These are phyloP conservation scores for Hydnum rufescens DNA, from an alignment of 768 basidiomycete genomes.

Conservation along the genomic window DNA sequence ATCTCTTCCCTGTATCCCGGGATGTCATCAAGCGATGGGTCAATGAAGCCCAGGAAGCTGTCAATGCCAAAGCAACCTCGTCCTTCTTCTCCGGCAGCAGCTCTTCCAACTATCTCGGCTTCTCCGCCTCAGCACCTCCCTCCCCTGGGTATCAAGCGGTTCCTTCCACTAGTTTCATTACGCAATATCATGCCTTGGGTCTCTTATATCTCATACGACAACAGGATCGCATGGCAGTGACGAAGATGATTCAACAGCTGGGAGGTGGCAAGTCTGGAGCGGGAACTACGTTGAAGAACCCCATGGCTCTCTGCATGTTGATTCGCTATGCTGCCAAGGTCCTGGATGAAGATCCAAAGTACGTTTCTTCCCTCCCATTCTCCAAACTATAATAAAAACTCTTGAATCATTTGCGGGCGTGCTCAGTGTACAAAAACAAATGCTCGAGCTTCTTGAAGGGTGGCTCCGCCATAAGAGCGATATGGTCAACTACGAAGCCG, in stretches of 20 bases:
- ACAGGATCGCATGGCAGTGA: conserved; percentile 96
- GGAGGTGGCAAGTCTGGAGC: conserved; percentile 73
- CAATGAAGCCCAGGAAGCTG: conserved; percentile 96
- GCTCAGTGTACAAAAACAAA: conserved; percentile 68
- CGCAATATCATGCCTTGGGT: conserved; percentile 93
- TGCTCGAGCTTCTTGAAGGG: conserved; percentile 82
- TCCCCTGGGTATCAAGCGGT: conserved; percentile 51
- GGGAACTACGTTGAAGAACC: conserved; percentile 73
- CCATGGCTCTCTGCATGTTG: conserved; percentile 96
- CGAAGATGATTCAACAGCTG: conserved; percentile 97
- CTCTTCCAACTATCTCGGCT: conserved; percentile 42
- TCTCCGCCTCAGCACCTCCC: conserved; percentile 35
- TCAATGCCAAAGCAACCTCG: conserved; percentile 61
- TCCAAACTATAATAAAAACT: not conserved
- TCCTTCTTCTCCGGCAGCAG: conserved; percentile 39
- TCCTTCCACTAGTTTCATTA: conserved; percentile 76
- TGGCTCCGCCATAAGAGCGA: conserved; percentile 98
- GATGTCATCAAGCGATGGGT: conserved; percentile 98
- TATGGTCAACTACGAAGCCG: conserved; percentile 99
- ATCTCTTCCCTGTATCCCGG: conserved; percentile 81
- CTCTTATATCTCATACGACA: conserved; percentile 86
- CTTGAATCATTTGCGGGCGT: conserved; percentile 6
- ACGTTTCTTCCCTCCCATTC: conserved; percentile 20
- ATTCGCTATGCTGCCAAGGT: conserved; percentile 97
- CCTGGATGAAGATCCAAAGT: conserved; percentile 98